phyloP scores from a whole-genome alignment of 2,329 filamentous ascomycete species.

The Sphaerulina musiva region DNA sequence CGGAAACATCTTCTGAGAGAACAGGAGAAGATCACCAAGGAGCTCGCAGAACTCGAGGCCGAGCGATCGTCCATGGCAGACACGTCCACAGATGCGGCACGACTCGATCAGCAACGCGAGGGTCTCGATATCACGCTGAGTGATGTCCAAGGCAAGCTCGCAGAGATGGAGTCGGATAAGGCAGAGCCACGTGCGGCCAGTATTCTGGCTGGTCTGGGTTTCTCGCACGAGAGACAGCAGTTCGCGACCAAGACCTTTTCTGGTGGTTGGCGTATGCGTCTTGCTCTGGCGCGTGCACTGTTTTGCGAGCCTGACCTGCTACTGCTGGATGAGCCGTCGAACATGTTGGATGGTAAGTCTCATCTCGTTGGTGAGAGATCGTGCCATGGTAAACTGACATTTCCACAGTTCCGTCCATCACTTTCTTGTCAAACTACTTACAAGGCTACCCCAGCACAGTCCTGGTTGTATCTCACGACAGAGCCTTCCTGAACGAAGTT shows the following conservation, averaged over 20 bases:
- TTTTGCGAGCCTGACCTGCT: slow-evolving; percentile 97
- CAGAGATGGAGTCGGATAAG: slow-evolving; percentile 99
- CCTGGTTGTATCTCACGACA: slow-evolving; percentile 95
- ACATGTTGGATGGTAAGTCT: slow-evolving; percentile 5
- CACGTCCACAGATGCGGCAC: slow-evolving; percentile 80
- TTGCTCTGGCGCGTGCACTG: slow-evolving; percentile 86
- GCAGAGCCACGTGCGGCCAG: slow-evolving; percentile 91
- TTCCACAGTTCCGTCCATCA: slow-evolving; percentile 77
- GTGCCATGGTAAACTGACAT: no score
- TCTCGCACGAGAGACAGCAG: slow-evolving; percentile 87
- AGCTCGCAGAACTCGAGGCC: slow-evolving; percentile 68
- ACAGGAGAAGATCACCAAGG: slow-evolving; percentile 74
- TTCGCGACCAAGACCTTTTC: slow-evolving; percentile 96
- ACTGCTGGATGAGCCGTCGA: slow-evolving; percentile 92
- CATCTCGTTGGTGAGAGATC: no score
- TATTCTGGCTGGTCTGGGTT: slow-evolving; percentile 93
- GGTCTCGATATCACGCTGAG: slow-evolving; percentile 83
- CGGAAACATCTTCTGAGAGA: slow-evolving; percentile 88
- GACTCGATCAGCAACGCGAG: slow-evolving; percentile 79
- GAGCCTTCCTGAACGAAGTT: slow-evolving; percentile 96
- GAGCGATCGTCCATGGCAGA: slow-evolving; percentile 78
- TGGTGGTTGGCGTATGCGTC: slow-evolving; percentile 98
- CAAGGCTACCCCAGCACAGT: slow-evolving; percentile 91
- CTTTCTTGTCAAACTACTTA: slow-evolving; percentile 93
- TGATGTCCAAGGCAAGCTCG: slow-evolving; percentile 83